Percentiles rank a stretch among this genome's conserved stretches.
Evolutionary conservation across 2,329 filamentous ascomycete species (phyloP).

Genomic region (Hyphodiscus sp.): DNA sequence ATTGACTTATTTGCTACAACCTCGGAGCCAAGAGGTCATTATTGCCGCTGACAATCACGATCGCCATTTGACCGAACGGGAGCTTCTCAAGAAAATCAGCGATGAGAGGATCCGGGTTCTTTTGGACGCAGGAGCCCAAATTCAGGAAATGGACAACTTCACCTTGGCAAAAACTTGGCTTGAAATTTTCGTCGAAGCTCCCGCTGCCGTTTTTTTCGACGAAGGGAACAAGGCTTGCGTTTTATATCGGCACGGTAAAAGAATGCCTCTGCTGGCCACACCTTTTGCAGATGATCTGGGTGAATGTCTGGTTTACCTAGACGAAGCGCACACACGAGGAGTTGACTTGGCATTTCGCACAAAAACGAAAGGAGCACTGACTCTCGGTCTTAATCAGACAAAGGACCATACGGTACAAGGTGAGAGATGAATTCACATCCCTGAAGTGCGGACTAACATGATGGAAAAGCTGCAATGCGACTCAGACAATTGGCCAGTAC

Average conservation of each 20-base stretch:
- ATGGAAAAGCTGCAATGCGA: constrained; percentile 53
- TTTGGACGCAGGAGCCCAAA: constrained; percentile 58
- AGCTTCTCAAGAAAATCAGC: constrained; percentile 38
- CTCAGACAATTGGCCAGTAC: constrained; percentile 49
- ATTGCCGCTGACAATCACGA: constrained; percentile 37
- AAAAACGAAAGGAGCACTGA: constrained; percentile 16
- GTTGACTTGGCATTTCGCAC: constrained; percentile 21
- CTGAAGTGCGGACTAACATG: background rate
- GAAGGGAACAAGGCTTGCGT: constrained; percentile 13
- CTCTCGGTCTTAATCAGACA: constrained; percentile 18
- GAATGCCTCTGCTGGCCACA: constrained; percentile 17
- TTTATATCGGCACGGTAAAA: constrained; percentile 10
- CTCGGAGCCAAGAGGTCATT: constrained; percentile 43
- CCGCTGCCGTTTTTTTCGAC: constrained; percentile 16
- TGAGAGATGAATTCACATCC: background rate
- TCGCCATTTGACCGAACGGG: constrained; percentile 37
- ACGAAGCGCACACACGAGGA: constrained; percentile 25
- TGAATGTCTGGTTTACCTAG: constrained; percentile 21
- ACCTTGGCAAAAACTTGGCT: constrained; percentile 20
- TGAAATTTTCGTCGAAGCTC: constrained; percentile 8
- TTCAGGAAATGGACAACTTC: constrained; percentile 51
- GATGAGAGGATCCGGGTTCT: constrained; percentile 41
- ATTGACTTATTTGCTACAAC: constrained; percentile 48
- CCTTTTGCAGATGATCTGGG: constrained; percentile 19
- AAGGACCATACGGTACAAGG: constrained; percentile 46